Base-by-base conservation (phyloP, 768 basidiomycete genomes). In the Mycena rebaudengoi region DNA sequence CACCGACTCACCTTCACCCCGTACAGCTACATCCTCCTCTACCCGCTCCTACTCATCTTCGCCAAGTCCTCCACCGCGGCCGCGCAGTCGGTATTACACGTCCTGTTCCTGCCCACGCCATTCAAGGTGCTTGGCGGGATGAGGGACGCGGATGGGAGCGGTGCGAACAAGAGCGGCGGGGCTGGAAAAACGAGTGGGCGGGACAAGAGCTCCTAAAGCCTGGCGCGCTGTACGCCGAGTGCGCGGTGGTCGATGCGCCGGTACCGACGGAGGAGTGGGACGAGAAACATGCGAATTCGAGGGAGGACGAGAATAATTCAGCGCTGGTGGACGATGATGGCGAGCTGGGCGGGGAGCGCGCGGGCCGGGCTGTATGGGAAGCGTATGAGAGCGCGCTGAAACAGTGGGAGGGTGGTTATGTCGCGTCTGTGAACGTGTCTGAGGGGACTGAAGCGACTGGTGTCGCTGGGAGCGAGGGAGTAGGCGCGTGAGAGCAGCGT, bases 41-140 rank as follows among this genome's bases (percentile, higher is more conserved):
- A 88, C 60, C 94, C 93, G 0, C 41, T 94, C 5, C 77, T 94
- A 16, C 80, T 88, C 25, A 68, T 96, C 41, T 73, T 92, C 67
- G 86, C 89, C 6, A 96, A 96, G 69, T 86, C 89, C 0, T 84
- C 92, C 1, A 71, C 65, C 3, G 78, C 86, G 8, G 79, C 90
- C 0, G 78, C 91, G n/a, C 92, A 97, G 72, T 84, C 88, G 3
- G 79, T 95, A n/a, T 75, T 96, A 4, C 95, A 95, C 64, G 89
- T 85, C 0, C 84, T 97, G 14, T 95, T 92, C 74, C 83, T 94
- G 16, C 92, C 92, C 1, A 92, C 90, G 4, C 91, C 91, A 3
- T 88, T 91, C 78, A 92, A 91, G 74, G 77, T 82, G n/a, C 53
- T 55, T 2, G n/a, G 59, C 58, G 25, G 74, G 16, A 68, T 28